Conservation (phyloP, 2,329 filamentous ascomycete species). For the Escovopsis sp. region DNA sequence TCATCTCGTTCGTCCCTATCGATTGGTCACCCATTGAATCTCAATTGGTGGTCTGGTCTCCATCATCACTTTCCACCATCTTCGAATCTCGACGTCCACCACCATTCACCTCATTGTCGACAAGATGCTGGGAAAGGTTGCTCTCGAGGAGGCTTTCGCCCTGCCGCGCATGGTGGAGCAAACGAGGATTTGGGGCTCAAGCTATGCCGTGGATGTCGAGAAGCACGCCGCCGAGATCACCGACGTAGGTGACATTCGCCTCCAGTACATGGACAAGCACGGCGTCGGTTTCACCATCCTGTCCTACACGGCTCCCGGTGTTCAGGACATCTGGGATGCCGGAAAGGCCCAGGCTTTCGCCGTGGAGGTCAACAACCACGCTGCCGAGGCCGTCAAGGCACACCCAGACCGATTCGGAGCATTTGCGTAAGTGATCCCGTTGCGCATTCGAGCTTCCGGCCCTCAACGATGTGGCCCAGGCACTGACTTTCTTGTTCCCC, state of each 20-base stretch:
- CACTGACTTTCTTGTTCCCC: no score
- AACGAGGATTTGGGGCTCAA: conserved; percentile 44
- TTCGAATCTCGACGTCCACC: neutral
- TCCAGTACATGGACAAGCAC: conserved; percentile 29
- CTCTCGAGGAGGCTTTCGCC: conserved; percentile 47
- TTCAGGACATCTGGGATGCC: conserved; percentile 30
- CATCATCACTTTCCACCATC: neutral
- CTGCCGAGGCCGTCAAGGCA: conserved; percentile 22
- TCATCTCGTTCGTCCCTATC: no score
- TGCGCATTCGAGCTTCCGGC: no score
- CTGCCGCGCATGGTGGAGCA: conserved; percentile 43
- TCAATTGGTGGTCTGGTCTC: neutral
- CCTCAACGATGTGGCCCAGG: no score
- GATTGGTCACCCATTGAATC: no score
- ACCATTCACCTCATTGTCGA: neutral
- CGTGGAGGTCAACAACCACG: conserved; percentile 27
- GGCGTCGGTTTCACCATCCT: conserved; percentile 34
- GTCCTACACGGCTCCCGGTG: conserved; percentile 33
- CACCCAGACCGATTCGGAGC: conserved; percentile 29
- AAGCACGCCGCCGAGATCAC: conserved; percentile 41
- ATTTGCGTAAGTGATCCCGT: conserved; percentile 22
- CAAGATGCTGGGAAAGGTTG: conserved; percentile 43
- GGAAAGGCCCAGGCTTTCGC: conserved; percentile 26
- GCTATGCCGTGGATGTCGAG: conserved; percentile 44
- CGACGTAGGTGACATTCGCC: conserved; percentile 24